phyloP scores from a whole-genome alignment of 306 rosid species.

The Senna siamea region DNA sequence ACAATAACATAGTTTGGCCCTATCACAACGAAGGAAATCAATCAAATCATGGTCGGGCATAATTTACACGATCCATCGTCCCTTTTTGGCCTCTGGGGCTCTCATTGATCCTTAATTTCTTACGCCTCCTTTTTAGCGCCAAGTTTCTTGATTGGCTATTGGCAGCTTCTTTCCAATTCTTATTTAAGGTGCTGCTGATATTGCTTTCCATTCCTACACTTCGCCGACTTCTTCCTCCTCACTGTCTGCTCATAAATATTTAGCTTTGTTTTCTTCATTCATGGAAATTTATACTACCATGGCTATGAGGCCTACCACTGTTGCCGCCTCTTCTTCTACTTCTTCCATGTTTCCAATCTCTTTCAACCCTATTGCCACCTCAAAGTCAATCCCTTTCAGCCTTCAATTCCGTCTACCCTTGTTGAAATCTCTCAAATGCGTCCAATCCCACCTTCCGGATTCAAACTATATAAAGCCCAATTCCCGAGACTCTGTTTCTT shows the following conservation, averaged over 20 bases:
- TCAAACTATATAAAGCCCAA: constrained; percentile 25
- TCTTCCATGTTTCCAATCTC: constrained; percentile 43
- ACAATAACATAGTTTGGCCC: too few species aligned
- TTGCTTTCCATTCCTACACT: background rate
- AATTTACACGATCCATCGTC: too few species aligned
- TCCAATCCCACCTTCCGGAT: constrained; percentile 36
- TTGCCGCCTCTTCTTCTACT: constrained; percentile 39
- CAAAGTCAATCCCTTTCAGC: constrained; percentile 23
- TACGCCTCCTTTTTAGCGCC: constrained; percentile 3
- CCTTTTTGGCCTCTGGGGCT: too few species aligned
- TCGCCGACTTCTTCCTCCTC: background rate
- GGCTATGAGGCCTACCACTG: constrained; percentile 36
- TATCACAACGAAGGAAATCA: too few species aligned
- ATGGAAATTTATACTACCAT: constrained; percentile 57
- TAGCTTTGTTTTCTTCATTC: background rate
- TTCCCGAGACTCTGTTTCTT: constrained; percentile 29
- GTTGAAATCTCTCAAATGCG: constrained; percentile 49
- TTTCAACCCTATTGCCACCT: constrained; percentile 25
- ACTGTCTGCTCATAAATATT: background rate
- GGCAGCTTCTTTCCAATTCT: background rate
- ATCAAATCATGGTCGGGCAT: too few species aligned
- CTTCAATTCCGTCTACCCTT: constrained; percentile 35
- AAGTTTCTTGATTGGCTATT: background rate
- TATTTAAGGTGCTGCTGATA: background rate
- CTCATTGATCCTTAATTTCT: too few species aligned